Evolutionary conservation across 805 yeast species (phyloP).

Genomic region (Candida arabinofermentans): DNA sequence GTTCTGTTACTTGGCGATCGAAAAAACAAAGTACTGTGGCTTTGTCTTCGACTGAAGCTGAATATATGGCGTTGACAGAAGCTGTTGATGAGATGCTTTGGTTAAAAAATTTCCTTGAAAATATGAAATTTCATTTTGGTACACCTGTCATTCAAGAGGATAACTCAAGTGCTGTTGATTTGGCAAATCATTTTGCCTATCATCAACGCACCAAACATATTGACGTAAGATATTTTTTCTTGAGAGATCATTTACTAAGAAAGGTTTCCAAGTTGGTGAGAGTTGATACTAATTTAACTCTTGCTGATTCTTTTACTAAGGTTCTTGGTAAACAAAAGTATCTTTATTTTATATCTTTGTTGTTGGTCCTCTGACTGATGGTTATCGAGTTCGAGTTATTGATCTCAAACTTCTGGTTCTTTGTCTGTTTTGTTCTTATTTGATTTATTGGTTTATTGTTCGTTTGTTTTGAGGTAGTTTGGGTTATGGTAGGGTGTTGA

Average conservation of each 20-base stretch:
- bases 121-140: background rate
- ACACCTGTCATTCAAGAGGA: slow-evolving; percentile 3
- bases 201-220: slow-evolving; percentile 4
- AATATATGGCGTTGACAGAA: slow-evolving; percentile 9
- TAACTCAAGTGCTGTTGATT: slow-evolving; percentile 1
- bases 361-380: too few relatives aligned
- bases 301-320: too few relatives aligned
- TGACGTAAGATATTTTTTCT: background rate
- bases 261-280: background rate
- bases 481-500: too few relatives aligned
- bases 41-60: slow-evolving; percentile 14
- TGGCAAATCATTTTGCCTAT: slow-evolving; percentile 1
- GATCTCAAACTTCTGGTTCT: too few relatives aligned
- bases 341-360: too few relatives aligned
- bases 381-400: too few relatives aligned
- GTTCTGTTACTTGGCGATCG: slow-evolving; percentile 12
- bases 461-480: too few relatives aligned
- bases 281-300: too few relatives aligned
- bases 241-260: background rate
- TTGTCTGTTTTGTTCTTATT: too few relatives aligned
- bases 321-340: too few relatives aligned
- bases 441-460: too few relatives aligned
- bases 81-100: background rate
- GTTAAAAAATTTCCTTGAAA: slow-evolving; percentile 5
- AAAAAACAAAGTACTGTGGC: slow-evolving; percentile 14